phyloP scores from a whole-genome alignment of 2,329 filamentous ascomycete species.

The Ophiostoma sp. region DNA sequence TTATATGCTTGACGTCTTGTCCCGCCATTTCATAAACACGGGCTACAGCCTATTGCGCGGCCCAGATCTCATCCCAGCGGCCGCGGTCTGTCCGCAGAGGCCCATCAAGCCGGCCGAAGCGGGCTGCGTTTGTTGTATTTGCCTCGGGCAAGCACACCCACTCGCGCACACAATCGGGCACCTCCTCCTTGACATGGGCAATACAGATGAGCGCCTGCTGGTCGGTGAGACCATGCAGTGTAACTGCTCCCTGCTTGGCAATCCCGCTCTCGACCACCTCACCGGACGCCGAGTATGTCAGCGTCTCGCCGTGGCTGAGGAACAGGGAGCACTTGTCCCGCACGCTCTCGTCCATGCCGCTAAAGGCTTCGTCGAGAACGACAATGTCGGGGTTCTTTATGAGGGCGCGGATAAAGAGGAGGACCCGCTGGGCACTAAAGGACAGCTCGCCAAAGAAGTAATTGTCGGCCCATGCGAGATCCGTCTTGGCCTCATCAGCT shows the following conservation, averaged over 20 bases:
- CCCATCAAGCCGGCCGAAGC: slow-evolving; percentile 60
- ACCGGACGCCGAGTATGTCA: slow-evolving; percentile 35
- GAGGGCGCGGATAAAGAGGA: slow-evolving; percentile 75
- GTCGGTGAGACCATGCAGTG: slow-evolving; percentile 57
- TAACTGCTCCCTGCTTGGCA: slow-evolving; percentile 42
- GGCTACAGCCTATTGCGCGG: slow-evolving; percentile 24
- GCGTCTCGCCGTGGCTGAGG: slow-evolving; percentile 59
- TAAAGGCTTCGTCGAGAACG: slow-evolving; percentile 82
- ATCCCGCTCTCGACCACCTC: slow-evolving; percentile 44
- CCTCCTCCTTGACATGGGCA: slow-evolving; percentile 84
- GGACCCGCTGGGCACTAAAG: slow-evolving; percentile 77
- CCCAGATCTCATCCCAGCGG: slow-evolving; percentile 65
- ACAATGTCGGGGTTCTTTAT: slow-evolving; percentile 77
- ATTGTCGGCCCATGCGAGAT: slow-evolving; percentile 60
- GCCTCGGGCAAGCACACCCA: slow-evolving; percentile 83
- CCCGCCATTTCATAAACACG: not conserved
- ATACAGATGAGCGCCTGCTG: slow-evolving; percentile 85
- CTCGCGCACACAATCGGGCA: slow-evolving; percentile 74
- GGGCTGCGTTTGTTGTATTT: slow-evolving; percentile 54
- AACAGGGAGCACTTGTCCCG: slow-evolving; percentile 85
- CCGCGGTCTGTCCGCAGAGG: slow-evolving; percentile 53
- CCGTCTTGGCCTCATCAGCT: slow-evolving; percentile 16
- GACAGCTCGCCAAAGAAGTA: slow-evolving; percentile 67
- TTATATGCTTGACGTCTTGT: not conserved
- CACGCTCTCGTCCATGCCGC: slow-evolving; percentile 73